phyloP scores from a whole-genome alignment of 192 early-diverging fungal genomes.

The Polychytrium aggregatum region DNA sequence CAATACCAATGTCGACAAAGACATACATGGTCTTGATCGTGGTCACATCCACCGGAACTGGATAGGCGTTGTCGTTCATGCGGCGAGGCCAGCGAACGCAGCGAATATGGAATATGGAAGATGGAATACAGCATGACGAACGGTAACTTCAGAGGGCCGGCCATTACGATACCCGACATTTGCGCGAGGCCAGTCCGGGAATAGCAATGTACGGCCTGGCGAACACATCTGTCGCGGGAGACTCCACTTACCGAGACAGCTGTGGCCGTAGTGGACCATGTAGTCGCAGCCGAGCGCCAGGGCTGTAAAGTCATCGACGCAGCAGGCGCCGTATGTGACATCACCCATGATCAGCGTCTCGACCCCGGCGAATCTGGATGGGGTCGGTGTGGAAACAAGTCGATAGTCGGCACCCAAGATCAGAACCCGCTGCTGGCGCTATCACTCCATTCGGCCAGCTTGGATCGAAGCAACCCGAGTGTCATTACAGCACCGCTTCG shows the following conservation, averaged over 20 bases:
- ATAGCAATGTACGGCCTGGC: too few relatives aligned
- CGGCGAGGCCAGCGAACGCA: too few relatives aligned
- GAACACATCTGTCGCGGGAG: too few relatives aligned
- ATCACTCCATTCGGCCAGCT: slow-evolving; percentile 2
- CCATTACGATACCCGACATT: too few relatives aligned
- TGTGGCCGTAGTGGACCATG: slow-evolving; percentile 96
- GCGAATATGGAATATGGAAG: too few relatives aligned
- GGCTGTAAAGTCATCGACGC: slow-evolving; percentile 95
- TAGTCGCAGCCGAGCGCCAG: slow-evolving; percentile 89
- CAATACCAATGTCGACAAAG: slow-evolving; percentile 98
- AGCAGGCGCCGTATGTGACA: slow-evolving; percentile 98
- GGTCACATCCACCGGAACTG: slow-evolving; percentile 89
- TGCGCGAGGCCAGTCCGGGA: too few relatives aligned
- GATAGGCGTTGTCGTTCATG: neutral
- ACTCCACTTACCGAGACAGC: slow-evolving; percentile 62
- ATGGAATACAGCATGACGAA: too few relatives aligned
- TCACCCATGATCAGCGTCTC: slow-evolving; percentile 97
- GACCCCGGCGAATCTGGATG: slow-evolving; percentile 59
- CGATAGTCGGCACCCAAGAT: neutral
- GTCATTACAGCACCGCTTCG: too few relatives aligned
- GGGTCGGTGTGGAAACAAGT: neutral
- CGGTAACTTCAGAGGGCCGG: too few relatives aligned
- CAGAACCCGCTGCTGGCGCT: too few relatives aligned
- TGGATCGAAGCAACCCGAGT: neutral
- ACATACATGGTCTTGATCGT: slow-evolving; percentile 93